Evolutionary conservation across 2,329 filamentous ascomycete species (phyloP), one percentile per base, ranked within the genome.

Genomic region (Neurospora sp.): DNA sequence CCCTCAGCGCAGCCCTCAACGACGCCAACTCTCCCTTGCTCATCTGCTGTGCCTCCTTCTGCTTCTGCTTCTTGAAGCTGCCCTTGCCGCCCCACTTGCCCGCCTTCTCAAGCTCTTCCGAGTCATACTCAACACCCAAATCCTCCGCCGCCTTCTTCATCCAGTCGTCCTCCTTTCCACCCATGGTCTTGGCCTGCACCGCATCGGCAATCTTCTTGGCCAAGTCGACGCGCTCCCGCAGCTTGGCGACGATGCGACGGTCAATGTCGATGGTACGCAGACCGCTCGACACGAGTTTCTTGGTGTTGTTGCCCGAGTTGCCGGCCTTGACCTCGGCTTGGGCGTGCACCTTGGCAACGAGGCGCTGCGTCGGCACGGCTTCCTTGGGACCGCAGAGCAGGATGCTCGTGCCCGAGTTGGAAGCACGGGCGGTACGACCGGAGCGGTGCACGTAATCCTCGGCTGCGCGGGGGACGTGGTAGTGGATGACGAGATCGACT

Each of bases 391-490:
- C 89, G 77, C 96, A 98, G 68, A 99, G 88, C 4, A 99, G 83
- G 70, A 99, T 89, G 76, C 92, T 97, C 41, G 92, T 87, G 43
- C 96, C 96, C 0, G 86, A 87, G 12, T 87, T 87, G 23, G 90
- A 87, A 3, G 92, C 95, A 77, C 96, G 92, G 1, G 96, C 96
- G 0, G 96, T 98, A 73, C 96, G 92, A 12, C 96, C 96, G 1
- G 96, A 97, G 33, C 96, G 90, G 78, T 99, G 96, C 15, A 99
- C 94, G 77, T 99, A 99, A 66, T 91, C 91, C 79, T 98, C 95
- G 40, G 96, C 96, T 0, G 93, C 86, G 70, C 94, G 91, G 1
- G 96, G 96, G 0, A 97, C 89, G 79, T 99, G 95, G 81, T 99
- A 99, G 81, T 99, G 96, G 19, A 99, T 83, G 17, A 99, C 91